Evolutionary conservation across 192 early-diverging fungal genomes (phyloP).

Genomic region (Entomortierella lignicola): DNA sequence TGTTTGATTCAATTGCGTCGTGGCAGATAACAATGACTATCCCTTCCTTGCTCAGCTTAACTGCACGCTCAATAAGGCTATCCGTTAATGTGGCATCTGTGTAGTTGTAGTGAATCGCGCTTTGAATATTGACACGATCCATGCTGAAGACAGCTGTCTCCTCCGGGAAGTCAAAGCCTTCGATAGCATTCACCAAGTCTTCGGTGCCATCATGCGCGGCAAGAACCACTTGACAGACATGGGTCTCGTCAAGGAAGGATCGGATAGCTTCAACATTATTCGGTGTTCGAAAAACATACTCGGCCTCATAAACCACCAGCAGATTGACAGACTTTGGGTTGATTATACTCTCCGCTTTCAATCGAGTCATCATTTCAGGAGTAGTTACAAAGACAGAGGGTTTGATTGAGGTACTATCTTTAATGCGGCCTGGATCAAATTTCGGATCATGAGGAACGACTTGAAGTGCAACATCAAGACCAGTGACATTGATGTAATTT

Average conservation of each 20-base stretch:
- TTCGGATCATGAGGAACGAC: neutral
- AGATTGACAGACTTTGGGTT: conserved; percentile 8
- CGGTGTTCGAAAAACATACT: conserved; percentile 16
- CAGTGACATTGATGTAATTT: conserved; percentile 5
- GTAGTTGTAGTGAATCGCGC: conserved; percentile 8
- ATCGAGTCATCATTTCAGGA: conserved; percentile 9
- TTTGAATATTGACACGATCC: conserved; percentile 16
- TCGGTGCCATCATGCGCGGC: conserved; percentile 25
- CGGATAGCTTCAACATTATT: conserved; percentile 3
- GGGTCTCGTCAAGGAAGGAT: neutral
- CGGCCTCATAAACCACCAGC: conserved; percentile 39
- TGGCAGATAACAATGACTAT: conserved; percentile 24
- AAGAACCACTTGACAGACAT: conserved; percentile 22
- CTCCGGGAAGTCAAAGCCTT: conserved; percentile 7
- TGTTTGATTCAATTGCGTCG: conserved; percentile 1
- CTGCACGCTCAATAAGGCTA: neutral
- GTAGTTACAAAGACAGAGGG: conserved; percentile 16
- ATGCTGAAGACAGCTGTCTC: conserved; percentile 14
- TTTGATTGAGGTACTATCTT: neutral
- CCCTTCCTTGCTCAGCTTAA: conserved; percentile 17
- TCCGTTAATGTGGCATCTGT: neutral
- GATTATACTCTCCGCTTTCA: conserved; percentile 12
- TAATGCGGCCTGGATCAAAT: neutral
- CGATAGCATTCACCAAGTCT: conserved; percentile 9
- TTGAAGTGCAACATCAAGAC: neutral